These are phyloP conservation scores for Cantharellus cinnabarinus DNA, from an alignment of 768 basidiomycete genomes.

Conservation along the genomic window DNA sequence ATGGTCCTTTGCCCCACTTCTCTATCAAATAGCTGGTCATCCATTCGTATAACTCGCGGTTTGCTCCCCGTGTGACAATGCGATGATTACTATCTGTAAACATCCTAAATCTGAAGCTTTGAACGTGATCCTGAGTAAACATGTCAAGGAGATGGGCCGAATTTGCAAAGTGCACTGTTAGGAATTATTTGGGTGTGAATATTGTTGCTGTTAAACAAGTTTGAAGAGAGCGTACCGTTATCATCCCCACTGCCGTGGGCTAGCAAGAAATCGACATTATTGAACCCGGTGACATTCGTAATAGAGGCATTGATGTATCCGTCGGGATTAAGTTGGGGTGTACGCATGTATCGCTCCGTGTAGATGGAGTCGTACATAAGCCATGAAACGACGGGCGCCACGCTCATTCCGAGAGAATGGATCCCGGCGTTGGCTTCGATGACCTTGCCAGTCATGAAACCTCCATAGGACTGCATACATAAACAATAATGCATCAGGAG, in stretches of 20 bases:
- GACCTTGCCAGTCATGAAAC: slow-evolving; percentile 88
- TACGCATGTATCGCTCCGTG: slow-evolving; percentile 92
- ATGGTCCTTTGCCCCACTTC: slow-evolving; percentile 55
- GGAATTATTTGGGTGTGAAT: background rate
- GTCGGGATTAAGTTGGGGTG: slow-evolving; percentile 51
- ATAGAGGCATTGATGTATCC: slow-evolving; percentile 89
- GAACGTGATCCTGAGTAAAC: slow-evolving; percentile 57
- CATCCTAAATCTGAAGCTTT: slow-evolving; percentile 64
- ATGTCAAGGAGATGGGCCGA: slow-evolving; percentile 83
- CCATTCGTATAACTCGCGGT: slow-evolving; percentile 71
- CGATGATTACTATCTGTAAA: slow-evolving; percentile 90
- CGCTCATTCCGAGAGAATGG: slow-evolving; percentile 77
- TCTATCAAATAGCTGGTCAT: slow-evolving; percentile 69
- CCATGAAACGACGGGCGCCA: slow-evolving; percentile 89
- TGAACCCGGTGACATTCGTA: slow-evolving; percentile 72
- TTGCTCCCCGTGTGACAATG: slow-evolving; percentile 53
- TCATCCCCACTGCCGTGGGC: slow-evolving; percentile 93
- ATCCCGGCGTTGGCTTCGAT: slow-evolving; percentile 78
- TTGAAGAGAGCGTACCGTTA: slow-evolving; percentile 25
- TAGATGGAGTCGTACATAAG: slow-evolving; percentile 78
- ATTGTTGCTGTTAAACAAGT: background rate
- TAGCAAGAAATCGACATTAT: slow-evolving; percentile 57
- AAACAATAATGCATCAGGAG: slow-evolving; percentile 1
- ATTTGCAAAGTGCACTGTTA: slow-evolving; percentile 68
- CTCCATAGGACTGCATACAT: slow-evolving; percentile 66